Evolutionary conservation across 345 rosid genomes (phyloP).

Genomic region (Populus deltoides): DNA sequence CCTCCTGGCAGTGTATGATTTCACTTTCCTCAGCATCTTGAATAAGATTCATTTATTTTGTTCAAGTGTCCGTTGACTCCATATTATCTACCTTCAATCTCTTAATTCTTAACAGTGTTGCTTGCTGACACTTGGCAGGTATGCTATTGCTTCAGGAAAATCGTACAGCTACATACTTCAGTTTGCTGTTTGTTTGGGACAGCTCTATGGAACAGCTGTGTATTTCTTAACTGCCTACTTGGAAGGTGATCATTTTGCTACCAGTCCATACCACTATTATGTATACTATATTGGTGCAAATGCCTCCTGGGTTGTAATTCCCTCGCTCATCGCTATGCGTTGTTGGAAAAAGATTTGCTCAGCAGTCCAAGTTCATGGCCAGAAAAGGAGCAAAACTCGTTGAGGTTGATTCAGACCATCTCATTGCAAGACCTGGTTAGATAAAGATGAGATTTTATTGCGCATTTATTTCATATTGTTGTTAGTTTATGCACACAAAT

Average conservation of each 20-base stretch:
- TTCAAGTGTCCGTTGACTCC: background rate
- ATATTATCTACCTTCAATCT: background rate
- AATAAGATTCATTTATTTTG: background rate
- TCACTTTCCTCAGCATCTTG: background rate
- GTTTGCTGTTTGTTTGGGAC: constrained; percentile 77
- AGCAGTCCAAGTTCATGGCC: constrained; percentile 36
- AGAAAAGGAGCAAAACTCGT: constrained; percentile 47
- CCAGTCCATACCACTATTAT: constrained; percentile 56
- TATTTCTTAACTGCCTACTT: constrained; percentile 72
- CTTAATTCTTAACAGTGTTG: background rate
- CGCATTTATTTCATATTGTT: background rate
- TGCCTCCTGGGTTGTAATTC: constrained; percentile 70
- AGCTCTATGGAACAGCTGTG: constrained; percentile 81
- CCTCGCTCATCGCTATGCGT: constrained; percentile 54
- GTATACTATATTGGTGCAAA: constrained; percentile 68
- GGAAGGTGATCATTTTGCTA: constrained; percentile 83
- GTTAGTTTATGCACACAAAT: background rate
- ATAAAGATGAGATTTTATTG: background rate
- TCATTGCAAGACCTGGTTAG: background rate
- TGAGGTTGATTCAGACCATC: constrained; percentile 20
- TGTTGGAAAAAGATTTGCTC: constrained; percentile 78
- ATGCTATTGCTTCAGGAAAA: constrained; percentile 74
- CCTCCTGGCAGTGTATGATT: constrained; percentile 75
- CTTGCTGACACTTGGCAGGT: constrained; percentile 39
- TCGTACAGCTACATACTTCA: constrained; percentile 81